These are phyloP conservation scores for Pyrus bretschneideri DNA, from an alignment of 306 rosid species.

Conservation along the genomic window DNA sequence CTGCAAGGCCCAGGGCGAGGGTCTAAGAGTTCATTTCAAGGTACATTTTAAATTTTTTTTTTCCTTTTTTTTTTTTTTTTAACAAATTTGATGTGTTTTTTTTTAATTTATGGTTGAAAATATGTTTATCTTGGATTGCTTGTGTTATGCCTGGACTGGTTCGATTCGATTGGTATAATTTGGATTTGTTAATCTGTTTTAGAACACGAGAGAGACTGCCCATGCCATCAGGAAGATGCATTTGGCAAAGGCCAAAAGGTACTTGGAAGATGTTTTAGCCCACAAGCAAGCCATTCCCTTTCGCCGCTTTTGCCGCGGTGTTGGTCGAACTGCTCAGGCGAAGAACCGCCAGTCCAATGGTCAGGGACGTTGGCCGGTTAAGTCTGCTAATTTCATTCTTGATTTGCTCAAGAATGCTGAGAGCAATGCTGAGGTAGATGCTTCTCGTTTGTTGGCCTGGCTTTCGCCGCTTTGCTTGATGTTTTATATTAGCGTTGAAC, in stretches of 20 bases:
- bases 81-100: not conserved
- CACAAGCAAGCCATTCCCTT: constrained; percentile 95
- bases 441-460: not conserved
- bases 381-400: constrained; percentile 72
- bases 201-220: constrained; percentile 85
- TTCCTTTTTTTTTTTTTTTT: not conserved
- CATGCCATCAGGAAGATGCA: constrained; percentile 71
- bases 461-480: not conserved
- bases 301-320: constrained; percentile 77
- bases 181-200: not conserved
- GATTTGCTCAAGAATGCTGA: constrained; percentile 91
- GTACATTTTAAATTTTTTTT: constrained; percentile 11
- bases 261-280: constrained; percentile 79
- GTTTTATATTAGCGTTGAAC: not conserved
- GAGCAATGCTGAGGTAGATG: constrained; percentile 72
- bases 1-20: constrained; percentile 87
- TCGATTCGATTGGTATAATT: not conserved
- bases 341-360: constrained; percentile 85
- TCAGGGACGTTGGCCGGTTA: constrained; percentile 89
- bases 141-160: not conserved
- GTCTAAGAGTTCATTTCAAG: constrained; percentile 90
- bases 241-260: constrained; percentile 67
- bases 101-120: not conserved
- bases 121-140: not conserved
- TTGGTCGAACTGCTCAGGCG: constrained; percentile 85